Percentiles rank a stretch among this genome's conserved stretches.
These are phyloP conservation scores for Vitis rotundifolia DNA, from an alignment of 164 flowering plant genomes.

Conservation along the genomic window DNA sequence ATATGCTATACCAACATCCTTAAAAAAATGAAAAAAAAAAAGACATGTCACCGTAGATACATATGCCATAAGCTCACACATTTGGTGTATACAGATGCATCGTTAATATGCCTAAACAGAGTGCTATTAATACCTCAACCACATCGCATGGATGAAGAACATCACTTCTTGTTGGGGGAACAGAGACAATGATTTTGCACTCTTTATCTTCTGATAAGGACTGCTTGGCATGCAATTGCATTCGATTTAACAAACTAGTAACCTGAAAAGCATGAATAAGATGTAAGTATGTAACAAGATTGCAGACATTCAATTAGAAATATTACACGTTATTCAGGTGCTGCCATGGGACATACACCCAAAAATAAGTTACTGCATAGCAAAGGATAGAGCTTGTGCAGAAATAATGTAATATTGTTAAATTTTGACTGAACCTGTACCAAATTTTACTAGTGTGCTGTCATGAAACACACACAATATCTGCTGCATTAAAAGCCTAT, in stretches of 20 bases:
- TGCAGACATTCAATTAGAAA: neutral
- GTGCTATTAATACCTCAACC: slow-evolving; percentile 68
- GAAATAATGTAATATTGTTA: too few species aligned
- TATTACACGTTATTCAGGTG: neutral
- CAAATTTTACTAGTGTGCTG: too few species aligned
- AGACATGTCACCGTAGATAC: slow-evolving; percentile 1
- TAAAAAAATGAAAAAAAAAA: slow-evolving; percentile 8
- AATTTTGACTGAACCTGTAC: too few species aligned
- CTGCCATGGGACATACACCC: neutral
- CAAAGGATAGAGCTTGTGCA: neutral
- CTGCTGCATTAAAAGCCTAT: too few species aligned
- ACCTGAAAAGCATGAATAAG: slow-evolving; percentile 43
- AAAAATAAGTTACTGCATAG: neutral
- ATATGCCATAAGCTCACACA: neutral
- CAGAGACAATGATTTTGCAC: slow-evolving; percentile 51
- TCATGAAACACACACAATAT: too few species aligned
- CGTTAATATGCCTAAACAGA: neutral
- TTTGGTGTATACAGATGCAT: neutral
- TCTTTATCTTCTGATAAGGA: slow-evolving; percentile 40
- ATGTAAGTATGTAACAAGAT: neutral
- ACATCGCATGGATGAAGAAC: slow-evolving; percentile 97
- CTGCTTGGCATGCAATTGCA: slow-evolving; percentile 76
- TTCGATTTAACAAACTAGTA: slow-evolving; percentile 60
- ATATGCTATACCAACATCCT: slow-evolving; percentile 88
- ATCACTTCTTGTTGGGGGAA: slow-evolving; percentile 97